Base-by-base conservation (phyloP, 495 filamentous ascomycete species). In the Talaromyces nanjingensis region DNA sequence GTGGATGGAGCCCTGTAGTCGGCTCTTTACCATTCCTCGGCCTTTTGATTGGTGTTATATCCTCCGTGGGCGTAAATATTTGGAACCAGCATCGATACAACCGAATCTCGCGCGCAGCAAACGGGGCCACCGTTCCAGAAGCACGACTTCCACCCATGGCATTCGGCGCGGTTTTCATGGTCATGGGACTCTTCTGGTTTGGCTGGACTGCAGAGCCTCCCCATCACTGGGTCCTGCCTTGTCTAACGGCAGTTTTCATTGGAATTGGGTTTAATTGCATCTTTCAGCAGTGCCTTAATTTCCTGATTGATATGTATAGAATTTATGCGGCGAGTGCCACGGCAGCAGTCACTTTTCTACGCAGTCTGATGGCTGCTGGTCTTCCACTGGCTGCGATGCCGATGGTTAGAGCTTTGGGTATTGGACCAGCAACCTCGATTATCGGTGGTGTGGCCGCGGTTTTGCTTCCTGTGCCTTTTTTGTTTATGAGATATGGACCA, bases 151-250 rank as follows among this genome's bases (percentile, higher is more conserved):
- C 68, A 6, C 83, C 83, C 0, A 84, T 86, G 77, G 73, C 76
- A 14, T 60, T 80, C 16, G 83, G 83, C 0, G 81, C 74, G 0
- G 29, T 85, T 20, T 68, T 82, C 52, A 79, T 86, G 58, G 71
- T 78, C 0, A 70, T 66, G 0, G 82, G 77, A 6, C 64, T 82
- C 14, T 29, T 81, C 60, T 79, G 75, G 66, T 80, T 81, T 62
- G 76, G 73, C 25, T 78, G 77, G 74, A 75, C 75, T 0, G 74
- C 72, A 4, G 63, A 64, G 14, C 70, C 71, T 8, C 65, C 65
- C 2, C 65, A 72, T 42, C 64, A 65, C 31, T 73, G 69, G 72
- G 65, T 66, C 2, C 34, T 69, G 0, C 64, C 64, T 12, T 64
- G 24, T 12, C 59, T 67, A 16, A 66, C 68, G n/a, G 58, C 65